Evolutionary conservation across 257 asterid species (phyloP).

Genomic region (Rauvolfia tetraphylla): DNA sequence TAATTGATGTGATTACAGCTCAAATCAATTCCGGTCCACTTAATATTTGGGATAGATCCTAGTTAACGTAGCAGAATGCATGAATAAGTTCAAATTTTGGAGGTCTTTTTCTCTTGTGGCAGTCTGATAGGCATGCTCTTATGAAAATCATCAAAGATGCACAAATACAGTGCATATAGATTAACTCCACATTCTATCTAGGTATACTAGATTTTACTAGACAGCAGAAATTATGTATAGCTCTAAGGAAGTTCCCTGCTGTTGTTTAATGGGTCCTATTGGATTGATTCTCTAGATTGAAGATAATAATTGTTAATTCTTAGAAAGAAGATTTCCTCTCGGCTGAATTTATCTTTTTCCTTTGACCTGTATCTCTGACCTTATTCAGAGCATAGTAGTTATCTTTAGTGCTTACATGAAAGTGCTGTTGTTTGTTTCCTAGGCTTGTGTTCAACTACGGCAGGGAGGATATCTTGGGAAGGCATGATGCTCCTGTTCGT

Average conservation of each 20-base stretch:
- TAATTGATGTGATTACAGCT: too few relatives aligned
- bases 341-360: neutral
- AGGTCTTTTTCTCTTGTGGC: too few relatives aligned
- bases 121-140: too few relatives aligned
- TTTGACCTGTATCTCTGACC: neutral
- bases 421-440: slow-evolving; percentile 15
- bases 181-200: neutral
- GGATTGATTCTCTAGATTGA: neutral
- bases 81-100: neutral
- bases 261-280: neutral
- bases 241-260: neutral
- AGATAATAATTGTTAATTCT: neutral
- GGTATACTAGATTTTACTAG: neutral
- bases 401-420: slow-evolving; percentile 1
- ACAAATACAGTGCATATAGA: neutral
- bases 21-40: too few relatives aligned
- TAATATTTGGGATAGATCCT: neutral
- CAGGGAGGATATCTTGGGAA: slow-evolving; percentile 68
- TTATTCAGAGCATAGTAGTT: neutral
- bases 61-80: neutral
- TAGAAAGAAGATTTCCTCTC: neutral
- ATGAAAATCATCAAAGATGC: neutral
- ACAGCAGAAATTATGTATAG: too few relatives aligned
- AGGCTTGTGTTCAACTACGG: slow-evolving; percentile 70
- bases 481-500: slow-evolving; percentile 78